Percentiles rank a stretch among this genome's conserved stretches.
phyloP scores from a whole-genome alignment of 1,139 yeast genomes.

The Kodamaea sp. region DNA sequence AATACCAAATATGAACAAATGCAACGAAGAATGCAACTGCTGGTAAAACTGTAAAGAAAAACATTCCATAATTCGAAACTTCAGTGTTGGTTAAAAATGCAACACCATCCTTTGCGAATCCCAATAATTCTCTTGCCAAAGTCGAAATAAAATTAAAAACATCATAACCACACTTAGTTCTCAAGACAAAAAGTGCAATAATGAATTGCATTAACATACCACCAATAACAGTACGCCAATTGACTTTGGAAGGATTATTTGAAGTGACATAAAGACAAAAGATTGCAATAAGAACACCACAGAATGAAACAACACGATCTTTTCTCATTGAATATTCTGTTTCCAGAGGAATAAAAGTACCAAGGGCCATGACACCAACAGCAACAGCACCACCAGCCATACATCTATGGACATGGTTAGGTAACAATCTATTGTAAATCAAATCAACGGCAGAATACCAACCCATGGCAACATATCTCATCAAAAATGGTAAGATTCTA shows the following conservation, averaged over 20 bases:
- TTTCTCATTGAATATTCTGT: slow-evolving; percentile 44
- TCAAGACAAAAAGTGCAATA: slow-evolving; percentile 57
- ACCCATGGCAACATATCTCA: slow-evolving; percentile 21
- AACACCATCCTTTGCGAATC: slow-evolving; percentile 61
- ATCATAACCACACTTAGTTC: slow-evolving; percentile 61
- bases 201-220: slow-evolving; percentile 63
- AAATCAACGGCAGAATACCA: slow-evolving; percentile 44
- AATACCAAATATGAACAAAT: slow-evolving; percentile 58
- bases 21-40: slow-evolving; percentile 65
- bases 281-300: slow-evolving; percentile 53
- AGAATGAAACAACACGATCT: slow-evolving; percentile 60
- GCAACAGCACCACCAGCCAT: slow-evolving; percentile 45
- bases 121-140: slow-evolving; percentile 56
- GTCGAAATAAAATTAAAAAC: slow-evolving; percentile 60
- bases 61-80: slow-evolving; percentile 41
- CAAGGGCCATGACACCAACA: slow-evolving; percentile 47
- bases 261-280: slow-evolving; percentile 47
- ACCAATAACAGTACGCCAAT: slow-evolving; percentile 62
- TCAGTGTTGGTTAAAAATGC: slow-evolving; percentile 51
- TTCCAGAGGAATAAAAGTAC: slow-evolving; percentile 55
- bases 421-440: slow-evolving; percentile 36
- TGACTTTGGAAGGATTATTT: slow-evolving; percentile 41
- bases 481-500: slow-evolving; percentile 35
- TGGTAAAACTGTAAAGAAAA: slow-evolving; percentile 60
- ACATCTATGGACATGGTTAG: slow-evolving; percentile 36